These are phyloP conservation scores for Triglochin maritima DNA, from an alignment of 106 monocot genomes.

Conservation along the genomic window DNA sequence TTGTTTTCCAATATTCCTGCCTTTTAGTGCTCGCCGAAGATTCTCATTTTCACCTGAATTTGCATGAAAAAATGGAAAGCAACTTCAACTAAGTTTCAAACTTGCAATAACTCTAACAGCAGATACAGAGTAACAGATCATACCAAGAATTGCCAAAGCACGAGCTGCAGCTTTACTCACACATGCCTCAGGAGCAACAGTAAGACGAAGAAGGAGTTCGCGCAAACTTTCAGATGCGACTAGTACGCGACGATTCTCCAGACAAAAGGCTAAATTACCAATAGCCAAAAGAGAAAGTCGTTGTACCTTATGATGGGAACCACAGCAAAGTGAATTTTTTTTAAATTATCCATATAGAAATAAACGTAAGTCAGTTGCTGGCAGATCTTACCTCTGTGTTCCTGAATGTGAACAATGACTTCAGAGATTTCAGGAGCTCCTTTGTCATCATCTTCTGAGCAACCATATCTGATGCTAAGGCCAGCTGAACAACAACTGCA, in stretches of 20 bases:
- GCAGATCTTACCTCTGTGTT: slow-evolving; percentile 47
- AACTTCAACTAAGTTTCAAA: neutral
- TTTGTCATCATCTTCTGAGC: slow-evolving; percentile 94
- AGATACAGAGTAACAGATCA: neutral
- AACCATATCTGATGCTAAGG: slow-evolving; percentile 81
- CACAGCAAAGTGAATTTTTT: neutral
- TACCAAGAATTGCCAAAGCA: slow-evolving; percentile 97
- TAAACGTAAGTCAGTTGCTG: slow-evolving; percentile 1
- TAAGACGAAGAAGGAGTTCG: slow-evolving; percentile 79
- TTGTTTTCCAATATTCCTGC: slow-evolving; percentile 54
- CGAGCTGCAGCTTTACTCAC: slow-evolving; percentile 90
- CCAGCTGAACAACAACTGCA: slow-evolving; percentile 74
- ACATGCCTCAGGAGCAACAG: slow-evolving; percentile 31
- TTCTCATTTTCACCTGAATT: slow-evolving; percentile 88
- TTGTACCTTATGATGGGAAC: slow-evolving; percentile 54
- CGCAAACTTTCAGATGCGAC: slow-evolving; percentile 67
- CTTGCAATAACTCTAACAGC: neutral
- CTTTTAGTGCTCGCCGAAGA: slow-evolving; percentile 69
- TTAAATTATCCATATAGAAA: neutral
- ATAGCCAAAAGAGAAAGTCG: slow-evolving; percentile 75
- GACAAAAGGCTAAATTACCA: slow-evolving; percentile 91
- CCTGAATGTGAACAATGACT: slow-evolving; percentile 75
- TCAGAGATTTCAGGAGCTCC: slow-evolving; percentile 81
- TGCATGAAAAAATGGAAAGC: neutral
- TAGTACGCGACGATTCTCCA: slow-evolving; percentile 74